Percentiles rank a stretch among this genome's conserved stretches.
Conservation (phyloP, 306 rosid genomes). For the Astragalus membranaceus region DNA sequence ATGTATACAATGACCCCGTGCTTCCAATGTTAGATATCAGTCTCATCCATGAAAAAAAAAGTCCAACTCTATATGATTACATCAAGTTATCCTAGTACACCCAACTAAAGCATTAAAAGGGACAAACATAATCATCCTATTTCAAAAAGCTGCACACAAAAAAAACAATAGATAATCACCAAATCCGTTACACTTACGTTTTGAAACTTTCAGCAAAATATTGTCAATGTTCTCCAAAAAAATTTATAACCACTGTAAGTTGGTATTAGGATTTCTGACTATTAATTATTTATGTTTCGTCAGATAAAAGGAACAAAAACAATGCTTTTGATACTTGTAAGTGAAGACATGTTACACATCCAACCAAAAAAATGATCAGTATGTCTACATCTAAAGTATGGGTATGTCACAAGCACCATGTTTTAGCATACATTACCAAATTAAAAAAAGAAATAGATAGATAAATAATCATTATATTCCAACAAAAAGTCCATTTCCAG, state of each 20-base stretch:
- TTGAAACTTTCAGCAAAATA: background rate
- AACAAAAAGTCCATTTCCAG: background rate
- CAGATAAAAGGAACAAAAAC: background rate
- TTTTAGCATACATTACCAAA: background rate
- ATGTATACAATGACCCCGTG: background rate
- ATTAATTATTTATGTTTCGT: background rate
- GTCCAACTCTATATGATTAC: background rate
- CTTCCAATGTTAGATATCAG: background rate
- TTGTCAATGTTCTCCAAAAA: background rate
- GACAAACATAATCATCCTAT: background rate
- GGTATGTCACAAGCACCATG: background rate
- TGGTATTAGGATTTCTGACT: background rate
- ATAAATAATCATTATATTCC: background rate
- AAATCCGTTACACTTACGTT: background rate
- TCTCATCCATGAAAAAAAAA: background rate
- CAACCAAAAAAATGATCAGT: background rate
- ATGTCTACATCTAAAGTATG: background rate
- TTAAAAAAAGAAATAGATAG: background rate
- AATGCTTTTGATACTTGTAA: background rate
- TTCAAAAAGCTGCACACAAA: background rate
- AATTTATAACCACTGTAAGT: background rate
- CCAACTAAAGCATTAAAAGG: background rate
- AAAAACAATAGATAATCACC: background rate
- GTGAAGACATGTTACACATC: background rate
- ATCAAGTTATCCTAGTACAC: background rate